Percentiles rank a stretch among this genome's conserved stretches.
phyloP scores from a whole-genome alignment of 305 asterid species.

The Fraxinus paxiana region DNA sequence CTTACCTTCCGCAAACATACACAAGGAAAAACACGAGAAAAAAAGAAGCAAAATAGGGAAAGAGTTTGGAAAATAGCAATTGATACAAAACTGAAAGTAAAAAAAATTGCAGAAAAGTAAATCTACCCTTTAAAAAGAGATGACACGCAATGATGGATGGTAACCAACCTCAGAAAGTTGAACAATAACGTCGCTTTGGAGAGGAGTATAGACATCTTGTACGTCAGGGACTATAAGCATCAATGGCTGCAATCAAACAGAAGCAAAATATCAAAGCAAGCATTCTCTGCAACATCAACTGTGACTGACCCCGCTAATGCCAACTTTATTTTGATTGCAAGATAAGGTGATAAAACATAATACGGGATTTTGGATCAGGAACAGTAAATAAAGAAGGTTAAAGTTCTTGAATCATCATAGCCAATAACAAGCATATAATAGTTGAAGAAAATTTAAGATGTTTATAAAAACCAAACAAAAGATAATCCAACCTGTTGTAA shows the following conservation, averaged over 20 bases:
- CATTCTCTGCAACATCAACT: constrained; percentile 17
- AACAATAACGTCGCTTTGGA: constrained; percentile 84
- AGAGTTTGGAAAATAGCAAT: constrained; percentile 5
- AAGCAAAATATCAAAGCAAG: constrained; percentile 23
- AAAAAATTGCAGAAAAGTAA: constrained; percentile 17
- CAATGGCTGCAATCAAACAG: constrained; percentile 67
- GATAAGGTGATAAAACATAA: constrained; percentile 19
- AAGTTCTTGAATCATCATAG: constrained; percentile 1
- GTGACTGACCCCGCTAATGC: constrained; percentile 5
- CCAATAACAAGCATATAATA: constrained; percentile 1
- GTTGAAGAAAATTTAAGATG: constrained; percentile 3
- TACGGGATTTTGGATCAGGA: constrained; percentile 17
- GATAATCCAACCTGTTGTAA: constrained; percentile 68
- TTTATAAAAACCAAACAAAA: constrained; percentile 13
- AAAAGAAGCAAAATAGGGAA: background rate
- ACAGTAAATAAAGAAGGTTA: constrained; percentile 12
- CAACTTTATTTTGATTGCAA: constrained; percentile 9
- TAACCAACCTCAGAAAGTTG: constrained; percentile 82
- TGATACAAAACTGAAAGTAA: constrained; percentile 19
- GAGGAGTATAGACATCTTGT: constrained; percentile 98
- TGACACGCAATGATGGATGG: background rate
- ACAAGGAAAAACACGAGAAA: background rate
- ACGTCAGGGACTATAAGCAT: constrained; percentile 98
- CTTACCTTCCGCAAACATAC: constrained; percentile 8
- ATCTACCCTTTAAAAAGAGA: constrained; percentile 18